phyloP scores from a whole-genome alignment of 257 asterid species.

The Galeopsis tetrahit region DNA sequence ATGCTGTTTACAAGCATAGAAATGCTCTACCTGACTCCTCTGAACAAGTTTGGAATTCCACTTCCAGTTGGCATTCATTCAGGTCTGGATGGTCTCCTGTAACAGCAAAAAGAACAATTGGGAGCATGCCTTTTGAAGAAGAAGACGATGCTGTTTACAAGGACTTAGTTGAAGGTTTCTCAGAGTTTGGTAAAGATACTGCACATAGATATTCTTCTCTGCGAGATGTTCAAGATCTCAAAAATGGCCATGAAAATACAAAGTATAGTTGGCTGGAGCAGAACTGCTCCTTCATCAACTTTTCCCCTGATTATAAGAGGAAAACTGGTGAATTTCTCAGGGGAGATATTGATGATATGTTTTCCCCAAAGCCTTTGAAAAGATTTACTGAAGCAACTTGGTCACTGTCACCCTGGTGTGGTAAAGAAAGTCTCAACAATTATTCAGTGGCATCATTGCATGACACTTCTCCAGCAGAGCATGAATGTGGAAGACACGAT shows the following conservation, averaged over 20 bases:
- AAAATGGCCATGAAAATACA: constrained; percentile 25
- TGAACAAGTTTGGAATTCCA: constrained; percentile 36
- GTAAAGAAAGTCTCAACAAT: constrained; percentile 40
- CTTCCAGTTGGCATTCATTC: constrained; percentile 43
- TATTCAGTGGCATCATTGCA: constrained; percentile 35
- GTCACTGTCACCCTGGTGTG: constrained; percentile 37
- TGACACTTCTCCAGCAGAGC: constrained; percentile 32
- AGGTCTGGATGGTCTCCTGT: constrained; percentile 49
- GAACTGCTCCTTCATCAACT: constrained; percentile 41
- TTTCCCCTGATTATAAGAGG: constrained; percentile 40
- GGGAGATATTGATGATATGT: constrained; percentile 37
- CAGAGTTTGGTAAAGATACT: constrained; percentile 36
- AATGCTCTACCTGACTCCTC: constrained; percentile 37
- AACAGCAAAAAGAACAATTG: constrained; percentile 36
- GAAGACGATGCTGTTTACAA: constrained; percentile 40
- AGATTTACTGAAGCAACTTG: constrained; percentile 41
- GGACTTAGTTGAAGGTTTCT: constrained; percentile 35
- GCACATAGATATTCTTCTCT: constrained; percentile 37
- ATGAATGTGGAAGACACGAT: constrained; percentile 35
- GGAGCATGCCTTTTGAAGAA: constrained; percentile 38
- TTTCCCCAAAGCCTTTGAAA: constrained; percentile 46
- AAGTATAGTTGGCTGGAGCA: constrained; percentile 43
- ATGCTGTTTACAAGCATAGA: constrained; percentile 10
- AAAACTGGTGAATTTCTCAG: constrained; percentile 36
- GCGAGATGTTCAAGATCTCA: constrained; percentile 40